phyloP scores from a whole-genome alignment of 192 early-diverging fungal species.

The Dissophora globulifera region DNA sequence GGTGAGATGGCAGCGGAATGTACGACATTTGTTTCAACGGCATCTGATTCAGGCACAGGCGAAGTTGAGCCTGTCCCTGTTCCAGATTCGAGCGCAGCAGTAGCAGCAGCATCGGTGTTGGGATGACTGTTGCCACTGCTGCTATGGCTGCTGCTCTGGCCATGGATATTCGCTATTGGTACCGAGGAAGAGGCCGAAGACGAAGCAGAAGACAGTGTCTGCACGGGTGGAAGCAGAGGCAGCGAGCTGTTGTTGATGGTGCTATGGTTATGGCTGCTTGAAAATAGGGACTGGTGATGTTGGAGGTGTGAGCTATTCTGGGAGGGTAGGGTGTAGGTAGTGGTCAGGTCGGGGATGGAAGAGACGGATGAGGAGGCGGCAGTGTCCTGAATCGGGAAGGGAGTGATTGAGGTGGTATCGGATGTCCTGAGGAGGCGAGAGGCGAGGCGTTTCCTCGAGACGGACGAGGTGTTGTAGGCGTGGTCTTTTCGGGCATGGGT shows the following conservation, averaged over 20 bases:
- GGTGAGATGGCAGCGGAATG: no score
- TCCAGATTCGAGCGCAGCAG: slow-evolving; percentile 33
- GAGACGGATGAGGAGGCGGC: neutral
- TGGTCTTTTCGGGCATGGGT: slow-evolving; percentile 48
- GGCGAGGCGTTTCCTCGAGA: slow-evolving; percentile 35
- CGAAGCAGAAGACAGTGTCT: no score
- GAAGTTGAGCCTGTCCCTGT: slow-evolving; percentile 11
- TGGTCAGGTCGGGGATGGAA: slow-evolving; percentile 15
- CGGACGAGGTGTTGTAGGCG: slow-evolving; percentile 35
- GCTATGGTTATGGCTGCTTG: no score
- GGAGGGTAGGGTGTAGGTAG: neutral
- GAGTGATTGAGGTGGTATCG: slow-evolving; percentile 42
- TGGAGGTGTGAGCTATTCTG: neutral
- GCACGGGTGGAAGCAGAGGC: no score
- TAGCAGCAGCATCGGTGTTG: neutral
- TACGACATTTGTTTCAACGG: neutral
- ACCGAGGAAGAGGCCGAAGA: no score
- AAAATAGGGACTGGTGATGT: neutral
- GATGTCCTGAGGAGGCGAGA: slow-evolving; percentile 31
- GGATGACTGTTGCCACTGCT: neutral
- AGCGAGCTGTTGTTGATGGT: no score
- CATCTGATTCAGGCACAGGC: slow-evolving; percentile 6
- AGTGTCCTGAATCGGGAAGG: slow-evolving; percentile 35
- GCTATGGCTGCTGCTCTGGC: slow-evolving; percentile 2
- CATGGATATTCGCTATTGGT: no score